A percentile compares a stretch with the other conserved stretches of the same genome.
phyloP scores from a whole-genome alignment of 139 green algal species.

The Bryopsis sp. region DNA sequence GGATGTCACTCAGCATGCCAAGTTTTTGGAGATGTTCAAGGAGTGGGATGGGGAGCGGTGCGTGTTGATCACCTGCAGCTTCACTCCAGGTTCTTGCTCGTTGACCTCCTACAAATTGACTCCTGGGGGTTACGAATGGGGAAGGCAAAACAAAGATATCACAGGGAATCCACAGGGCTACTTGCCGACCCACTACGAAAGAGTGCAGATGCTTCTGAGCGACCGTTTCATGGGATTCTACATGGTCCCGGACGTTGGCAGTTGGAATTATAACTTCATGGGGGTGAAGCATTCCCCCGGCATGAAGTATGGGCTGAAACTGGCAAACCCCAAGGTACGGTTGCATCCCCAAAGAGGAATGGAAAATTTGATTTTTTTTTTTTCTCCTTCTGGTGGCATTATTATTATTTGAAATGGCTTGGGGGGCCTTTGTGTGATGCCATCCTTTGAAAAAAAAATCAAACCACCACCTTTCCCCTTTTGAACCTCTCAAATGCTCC shows the following conservation, averaged over 20 bases:
- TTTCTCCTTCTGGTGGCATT: no score
- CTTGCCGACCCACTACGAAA: slow-evolving; percentile 90
- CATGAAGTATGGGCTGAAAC: slow-evolving; percentile 73
- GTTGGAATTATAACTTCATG: slow-evolving; percentile 99
- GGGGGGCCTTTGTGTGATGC: no score
- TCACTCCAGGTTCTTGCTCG: slow-evolving; percentile 91
- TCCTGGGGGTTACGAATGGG: slow-evolving; percentile 81
- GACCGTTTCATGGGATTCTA: slow-evolving; percentile 98
- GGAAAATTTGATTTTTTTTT: no score
- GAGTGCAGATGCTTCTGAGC: slow-evolving; percentile 94
- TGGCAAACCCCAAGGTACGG: slow-evolving; percentile 72
- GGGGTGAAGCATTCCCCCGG: slow-evolving; percentile 53
- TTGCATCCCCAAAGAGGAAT: no score
- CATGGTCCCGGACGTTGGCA: slow-evolving; percentile 82
- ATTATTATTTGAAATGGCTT: no score
- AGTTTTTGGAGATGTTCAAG: slow-evolving; percentile 89
- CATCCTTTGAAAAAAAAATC: no score
- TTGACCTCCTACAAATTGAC: slow-evolving; percentile 98
- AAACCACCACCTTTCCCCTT: background rate
- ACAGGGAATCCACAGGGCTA: slow-evolving; percentile 77
- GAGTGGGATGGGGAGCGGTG: slow-evolving; percentile 95
- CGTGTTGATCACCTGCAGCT: slow-evolving; percentile 85
- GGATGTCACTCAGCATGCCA: slow-evolving; percentile 86
- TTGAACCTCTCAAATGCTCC: no score
- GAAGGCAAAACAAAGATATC: slow-evolving; percentile 76